A percentile compares a stretch with the other conserved stretches of the same genome.
These are phyloP conservation scores for Colletotrichum trifolii DNA, from an alignment of 2,329 filamentous ascomycete genomes.

Conservation along the genomic window DNA sequence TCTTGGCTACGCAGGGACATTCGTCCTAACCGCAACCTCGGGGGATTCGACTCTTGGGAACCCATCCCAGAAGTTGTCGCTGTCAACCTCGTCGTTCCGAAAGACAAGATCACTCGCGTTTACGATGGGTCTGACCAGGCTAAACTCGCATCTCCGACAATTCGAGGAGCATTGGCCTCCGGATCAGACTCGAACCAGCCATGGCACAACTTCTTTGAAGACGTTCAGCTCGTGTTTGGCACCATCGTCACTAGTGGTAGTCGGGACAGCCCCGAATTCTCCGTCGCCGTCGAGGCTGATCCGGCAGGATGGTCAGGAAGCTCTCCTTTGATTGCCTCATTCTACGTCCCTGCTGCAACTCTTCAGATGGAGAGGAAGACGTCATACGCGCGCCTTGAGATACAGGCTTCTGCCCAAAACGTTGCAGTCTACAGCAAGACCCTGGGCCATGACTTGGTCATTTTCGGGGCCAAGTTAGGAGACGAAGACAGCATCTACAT, in stretches of 20 bases:
- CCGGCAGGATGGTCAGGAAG: slow-evolving; percentile 49
- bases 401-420: slow-evolving; percentile 43
- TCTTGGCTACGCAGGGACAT: slow-evolving; percentile 43
- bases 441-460: slow-evolving; percentile 42
- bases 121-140: slow-evolving; percentile 37
- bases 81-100: slow-evolving; percentile 51
- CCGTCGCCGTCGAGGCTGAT: slow-evolving; percentile 48
- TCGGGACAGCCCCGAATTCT: slow-evolving; percentile 45
- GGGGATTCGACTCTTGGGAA: slow-evolving; percentile 50
- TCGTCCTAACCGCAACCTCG: slow-evolving; percentile 37
- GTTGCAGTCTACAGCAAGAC: slow-evolving; percentile 39
- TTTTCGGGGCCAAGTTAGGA: slow-evolving; percentile 47
- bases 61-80: slow-evolving; percentile 49
- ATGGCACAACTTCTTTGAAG: slow-evolving; percentile 51
- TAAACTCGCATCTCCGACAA: slow-evolving; percentile 41
- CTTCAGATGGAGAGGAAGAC: slow-evolving; percentile 48
- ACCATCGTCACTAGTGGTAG: slow-evolving; percentile 42
- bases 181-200: slow-evolving; percentile 37
- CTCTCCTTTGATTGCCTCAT: slow-evolving; percentile 53
- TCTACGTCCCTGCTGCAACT: slow-evolving; percentile 50
- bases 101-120: slow-evolving; percentile 42
- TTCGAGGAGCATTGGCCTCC: slow-evolving; percentile 46
- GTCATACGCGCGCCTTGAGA: slow-evolving; percentile 46
- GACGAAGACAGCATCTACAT: slow-evolving; percentile 48
- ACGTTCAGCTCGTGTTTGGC: slow-evolving; percentile 56